A percentile compares a stretch with the other conserved stretches of the same genome.
phyloP scores from a whole-genome alignment of 2,329 filamentous ascomycete species.

The Exserohilum rostratum region DNA sequence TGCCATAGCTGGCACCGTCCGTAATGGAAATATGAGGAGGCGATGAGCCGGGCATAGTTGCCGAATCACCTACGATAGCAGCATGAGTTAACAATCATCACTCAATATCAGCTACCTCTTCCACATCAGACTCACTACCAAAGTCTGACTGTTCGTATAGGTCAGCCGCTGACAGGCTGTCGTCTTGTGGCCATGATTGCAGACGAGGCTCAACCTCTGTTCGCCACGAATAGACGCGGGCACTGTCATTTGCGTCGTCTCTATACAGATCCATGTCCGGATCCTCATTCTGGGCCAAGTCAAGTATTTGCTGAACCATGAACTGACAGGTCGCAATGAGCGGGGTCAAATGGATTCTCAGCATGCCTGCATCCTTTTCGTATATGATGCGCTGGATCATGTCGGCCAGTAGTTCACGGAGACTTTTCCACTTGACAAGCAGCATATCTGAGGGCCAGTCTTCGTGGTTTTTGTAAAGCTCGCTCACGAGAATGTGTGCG shows the following conservation, averaged over 20 bases:
- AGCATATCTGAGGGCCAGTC: slow-evolving; percentile 20
- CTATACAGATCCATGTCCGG: slow-evolving; percentile 25
- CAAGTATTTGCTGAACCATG: slow-evolving; percentile 28
- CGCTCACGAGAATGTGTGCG: slow-evolving; percentile 26
- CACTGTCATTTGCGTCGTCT: slow-evolving; percentile 26
- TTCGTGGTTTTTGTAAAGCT: slow-evolving; percentile 32
- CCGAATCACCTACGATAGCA: background rate
- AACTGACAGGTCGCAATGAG: slow-evolving; percentile 30
- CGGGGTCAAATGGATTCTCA: slow-evolving; percentile 32
- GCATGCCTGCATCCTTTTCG: slow-evolving; percentile 31
- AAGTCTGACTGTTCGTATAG: slow-evolving; percentile 46
- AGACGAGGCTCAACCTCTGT: slow-evolving; percentile 32
- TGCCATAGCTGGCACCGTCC: background rate
- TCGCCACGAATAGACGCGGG: slow-evolving; percentile 30
- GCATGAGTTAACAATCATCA: slow-evolving; percentile 3
- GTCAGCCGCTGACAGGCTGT: slow-evolving; percentile 40
- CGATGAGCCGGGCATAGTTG: background rate
- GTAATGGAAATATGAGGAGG: background rate
- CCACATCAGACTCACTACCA: slow-evolving; percentile 46
- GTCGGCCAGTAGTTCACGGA: slow-evolving; percentile 25
- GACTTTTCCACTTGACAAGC: slow-evolving; percentile 26
- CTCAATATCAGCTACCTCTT: slow-evolving; percentile 31
- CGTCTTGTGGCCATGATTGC: slow-evolving; percentile 34
- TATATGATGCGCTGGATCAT: slow-evolving; percentile 29
- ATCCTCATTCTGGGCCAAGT: slow-evolving; percentile 29